phyloP scores from a whole-genome alignment of 73 alveolate species.

The Tetrahymena thermophila region DNA sequence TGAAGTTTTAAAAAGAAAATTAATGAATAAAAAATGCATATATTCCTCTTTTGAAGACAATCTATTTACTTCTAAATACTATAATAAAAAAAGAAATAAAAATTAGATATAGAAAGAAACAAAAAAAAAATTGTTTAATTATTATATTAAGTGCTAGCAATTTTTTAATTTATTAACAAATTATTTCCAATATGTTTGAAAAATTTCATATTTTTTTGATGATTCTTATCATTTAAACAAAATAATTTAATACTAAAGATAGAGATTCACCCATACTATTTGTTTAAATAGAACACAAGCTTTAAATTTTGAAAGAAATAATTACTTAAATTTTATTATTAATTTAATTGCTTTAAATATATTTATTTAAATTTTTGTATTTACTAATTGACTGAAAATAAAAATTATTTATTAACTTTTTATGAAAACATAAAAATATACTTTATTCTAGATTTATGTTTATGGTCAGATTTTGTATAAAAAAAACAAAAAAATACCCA shows the following conservation, averaged over 20 bases:
- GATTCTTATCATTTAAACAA: neutral
- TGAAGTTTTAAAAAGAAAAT: neutral
- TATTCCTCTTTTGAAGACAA: neutral
- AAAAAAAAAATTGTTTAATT: too few species aligned
- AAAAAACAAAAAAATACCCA: too few species aligned
- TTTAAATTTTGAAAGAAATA: neutral
- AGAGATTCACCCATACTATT: neutral
- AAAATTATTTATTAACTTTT: too few species aligned
- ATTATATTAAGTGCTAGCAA: neutral
- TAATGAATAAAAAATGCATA: neutral
- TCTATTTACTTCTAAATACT: neutral
- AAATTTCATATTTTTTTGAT: neutral
- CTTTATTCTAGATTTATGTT: too few species aligned
- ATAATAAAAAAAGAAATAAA: neutral
- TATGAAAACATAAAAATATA: too few species aligned
- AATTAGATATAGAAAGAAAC: too few species aligned
- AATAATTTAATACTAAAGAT: neutral
- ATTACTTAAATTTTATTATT: neutral
- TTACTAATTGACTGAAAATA: too few species aligned
- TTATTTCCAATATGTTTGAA: neutral
- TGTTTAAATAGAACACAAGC: neutral
- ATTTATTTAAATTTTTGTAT: too few species aligned
- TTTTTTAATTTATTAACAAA: neutral
- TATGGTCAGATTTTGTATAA: too few species aligned
- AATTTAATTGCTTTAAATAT: too few species aligned